Conservation (phyloP, 371 early-diverging fungal genomes). For the Syncephalastrum racemosum region DNA sequence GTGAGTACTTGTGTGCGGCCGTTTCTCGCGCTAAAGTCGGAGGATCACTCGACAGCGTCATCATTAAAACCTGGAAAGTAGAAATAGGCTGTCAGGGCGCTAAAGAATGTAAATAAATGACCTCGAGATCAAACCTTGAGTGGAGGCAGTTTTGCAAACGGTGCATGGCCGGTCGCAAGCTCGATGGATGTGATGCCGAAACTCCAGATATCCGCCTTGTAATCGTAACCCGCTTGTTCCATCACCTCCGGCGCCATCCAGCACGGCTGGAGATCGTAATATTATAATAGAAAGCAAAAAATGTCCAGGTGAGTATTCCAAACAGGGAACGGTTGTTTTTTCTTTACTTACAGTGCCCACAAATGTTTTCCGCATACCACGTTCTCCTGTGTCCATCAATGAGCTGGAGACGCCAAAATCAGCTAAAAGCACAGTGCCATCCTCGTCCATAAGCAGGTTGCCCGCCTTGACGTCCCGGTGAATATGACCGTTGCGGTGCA, state of each 20-base stretch:
- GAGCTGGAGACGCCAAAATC: slow-evolving; percentile 90
- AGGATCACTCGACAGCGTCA: slow-evolving; percentile 87
- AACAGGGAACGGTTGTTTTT: no score
- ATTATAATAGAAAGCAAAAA: slow-evolving; percentile 5
- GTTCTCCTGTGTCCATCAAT: slow-evolving; percentile 73
- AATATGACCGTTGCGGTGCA: slow-evolving; percentile 85
- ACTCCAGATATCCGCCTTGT: slow-evolving; percentile 86
- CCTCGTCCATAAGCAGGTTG: slow-evolving; percentile 81
- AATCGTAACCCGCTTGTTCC: slow-evolving; percentile 72
- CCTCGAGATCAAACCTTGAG: slow-evolving; percentile 52
- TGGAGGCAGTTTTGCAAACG: slow-evolving; percentile 83
- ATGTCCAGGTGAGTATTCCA: not conserved
- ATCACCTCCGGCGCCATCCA: slow-evolving; percentile 84
- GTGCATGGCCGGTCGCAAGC: slow-evolving; percentile 83
- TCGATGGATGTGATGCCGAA: slow-evolving; percentile 87
- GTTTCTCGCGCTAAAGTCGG: slow-evolving; percentile 81
- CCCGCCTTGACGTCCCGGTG: slow-evolving; percentile 93
- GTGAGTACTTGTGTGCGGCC: slow-evolving; percentile 72
- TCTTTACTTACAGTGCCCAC: slow-evolving; percentile 40
- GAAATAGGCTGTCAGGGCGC: slow-evolving; percentile 50
- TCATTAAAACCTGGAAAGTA: slow-evolving; percentile 69
- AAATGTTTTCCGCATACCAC: slow-evolving; percentile 75
- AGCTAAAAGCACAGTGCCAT: slow-evolving; percentile 80
- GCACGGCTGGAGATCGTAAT: slow-evolving; percentile 49
- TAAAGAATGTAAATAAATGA: no score